These are phyloP conservation scores for Fusarium sp. DNA, from an alignment of 2,329 filamentous ascomycete genomes.

Conservation along the genomic window DNA sequence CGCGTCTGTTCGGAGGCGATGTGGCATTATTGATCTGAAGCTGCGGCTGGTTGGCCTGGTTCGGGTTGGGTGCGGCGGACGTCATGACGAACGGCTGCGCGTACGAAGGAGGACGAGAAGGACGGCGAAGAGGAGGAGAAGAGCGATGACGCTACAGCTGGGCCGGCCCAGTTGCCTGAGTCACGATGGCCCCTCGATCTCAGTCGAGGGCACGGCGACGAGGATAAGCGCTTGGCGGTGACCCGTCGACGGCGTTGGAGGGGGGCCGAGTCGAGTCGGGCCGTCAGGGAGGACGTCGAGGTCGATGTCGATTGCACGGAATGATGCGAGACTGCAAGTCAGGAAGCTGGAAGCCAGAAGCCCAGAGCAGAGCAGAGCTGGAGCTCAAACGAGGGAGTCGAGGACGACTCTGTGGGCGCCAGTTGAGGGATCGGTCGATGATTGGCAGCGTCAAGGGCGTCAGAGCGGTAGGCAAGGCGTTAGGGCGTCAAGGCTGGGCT, in stretches of 20 bases:
- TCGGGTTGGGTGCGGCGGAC: conserved; percentile 50
- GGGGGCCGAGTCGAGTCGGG: conserved; percentile 10
- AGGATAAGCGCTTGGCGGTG: conserved; percentile 30
- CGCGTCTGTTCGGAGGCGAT: conserved; percentile 85
- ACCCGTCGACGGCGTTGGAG: conserved; percentile 21
- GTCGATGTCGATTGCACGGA: conserved; percentile 28
- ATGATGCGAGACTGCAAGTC: conserved; percentile 33
- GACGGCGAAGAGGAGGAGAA: conserved; percentile 18
- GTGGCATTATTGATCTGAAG: conserved; percentile 56
- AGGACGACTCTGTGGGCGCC: conserved; percentile 39
- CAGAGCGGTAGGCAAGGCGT: conserved; percentile 38
- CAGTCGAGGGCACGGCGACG: conserved; percentile 28
- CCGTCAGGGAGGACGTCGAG: conserved; percentile 11
- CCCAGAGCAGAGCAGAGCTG: conserved; percentile 26
- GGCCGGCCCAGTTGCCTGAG: conserved; percentile 45
- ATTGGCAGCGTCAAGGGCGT: conserved; percentile 45
- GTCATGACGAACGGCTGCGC: conserved; percentile 48
- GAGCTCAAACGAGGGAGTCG: conserved; percentile 37
- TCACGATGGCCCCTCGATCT: conserved; percentile 42
- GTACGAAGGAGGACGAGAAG: conserved; percentile 14
- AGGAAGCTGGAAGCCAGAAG: conserved; percentile 30
- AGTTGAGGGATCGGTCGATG: conserved; percentile 42
- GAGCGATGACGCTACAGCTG: conserved; percentile 40
- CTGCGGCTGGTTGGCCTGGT: conserved; percentile 47
- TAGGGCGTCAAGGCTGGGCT: conserved; percentile 36